These are phyloP conservation scores for Gynandropsis gynandra DNA, from an alignment of 345 rosid species.

Conservation along the genomic window DNA sequence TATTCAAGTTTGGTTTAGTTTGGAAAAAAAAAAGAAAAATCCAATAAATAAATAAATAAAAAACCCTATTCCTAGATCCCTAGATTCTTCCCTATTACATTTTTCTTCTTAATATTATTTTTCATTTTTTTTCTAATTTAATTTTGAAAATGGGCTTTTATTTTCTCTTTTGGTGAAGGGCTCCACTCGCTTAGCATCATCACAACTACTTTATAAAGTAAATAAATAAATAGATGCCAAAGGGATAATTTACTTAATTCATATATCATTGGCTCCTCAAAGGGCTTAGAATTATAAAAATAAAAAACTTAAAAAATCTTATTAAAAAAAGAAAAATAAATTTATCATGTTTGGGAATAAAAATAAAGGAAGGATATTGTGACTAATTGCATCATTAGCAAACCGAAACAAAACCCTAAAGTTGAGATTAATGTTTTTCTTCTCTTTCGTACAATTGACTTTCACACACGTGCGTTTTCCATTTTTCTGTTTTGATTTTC, in stretches of 20 bases:
- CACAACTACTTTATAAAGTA: slow-evolving; percentile 14
- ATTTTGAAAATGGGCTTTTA: not conserved
- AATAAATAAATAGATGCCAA: not conserved
- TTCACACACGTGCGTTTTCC: too few species aligned
- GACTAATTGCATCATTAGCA: not conserved
- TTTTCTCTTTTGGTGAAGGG: slow-evolving; percentile 4
- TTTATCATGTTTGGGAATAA: not conserved
- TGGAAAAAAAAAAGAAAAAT: slow-evolving; percentile 2
- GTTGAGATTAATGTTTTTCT: too few species aligned
- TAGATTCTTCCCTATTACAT: slow-evolving; percentile 15
- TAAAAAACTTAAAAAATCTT: not conserved
- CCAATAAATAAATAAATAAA: slow-evolving; percentile 7
- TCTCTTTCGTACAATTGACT: too few species aligned
- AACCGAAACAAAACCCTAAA: too few species aligned
- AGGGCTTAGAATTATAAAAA: not conserved
- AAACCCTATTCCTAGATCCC: slow-evolving; percentile 17
- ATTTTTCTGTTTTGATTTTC: too few species aligned
- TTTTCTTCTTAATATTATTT: not conserved
- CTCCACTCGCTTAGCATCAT: slow-evolving; percentile 15
- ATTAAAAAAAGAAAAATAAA: not conserved
- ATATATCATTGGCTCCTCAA: slow-evolving; percentile 8
- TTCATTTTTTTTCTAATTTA: not conserved
- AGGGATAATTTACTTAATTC: slow-evolving; percentile 15
- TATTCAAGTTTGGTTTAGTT: slow-evolving; percentile 16
- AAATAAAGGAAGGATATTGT: not conserved